These are phyloP conservation scores for Sugiyamaella valdiviana DNA, from an alignment of 805 yeast species.

Conservation along the genomic window DNA sequence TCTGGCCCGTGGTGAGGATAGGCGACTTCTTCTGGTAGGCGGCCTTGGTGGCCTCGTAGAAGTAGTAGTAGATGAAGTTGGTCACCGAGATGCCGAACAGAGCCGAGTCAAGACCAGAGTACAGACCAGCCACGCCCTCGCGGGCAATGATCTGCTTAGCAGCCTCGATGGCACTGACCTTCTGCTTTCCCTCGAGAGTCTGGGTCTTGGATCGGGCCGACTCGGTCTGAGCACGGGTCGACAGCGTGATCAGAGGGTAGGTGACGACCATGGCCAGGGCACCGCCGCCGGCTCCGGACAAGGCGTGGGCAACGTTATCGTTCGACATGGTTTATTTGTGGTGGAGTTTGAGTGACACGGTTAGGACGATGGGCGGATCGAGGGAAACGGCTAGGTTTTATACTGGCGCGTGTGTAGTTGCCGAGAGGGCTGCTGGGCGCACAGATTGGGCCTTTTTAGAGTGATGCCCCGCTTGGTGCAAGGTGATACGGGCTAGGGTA, in stretches of 20 bases:
- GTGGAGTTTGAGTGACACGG: not conserved
- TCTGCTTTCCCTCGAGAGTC: slow-evolving; percentile 15
- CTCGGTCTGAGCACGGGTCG: slow-evolving; percentile 83
- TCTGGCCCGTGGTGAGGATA: slow-evolving; percentile 49
- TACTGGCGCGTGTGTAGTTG: not conserved
- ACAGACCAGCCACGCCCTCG: slow-evolving; percentile 64
- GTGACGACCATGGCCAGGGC: slow-evolving; percentile 81
- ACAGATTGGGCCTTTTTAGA: not conserved
- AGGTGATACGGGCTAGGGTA: no score
- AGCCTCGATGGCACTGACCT: slow-evolving; percentile 32
- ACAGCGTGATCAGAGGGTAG: slow-evolving; percentile 80
- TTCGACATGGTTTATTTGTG: slow-evolving; percentile 16
- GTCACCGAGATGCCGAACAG: slow-evolving; percentile 78
- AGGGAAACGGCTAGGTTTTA: slow-evolving; percentile 20
- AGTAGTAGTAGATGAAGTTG: slow-evolving; percentile 84
- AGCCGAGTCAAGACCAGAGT: slow-evolving; percentile 84
- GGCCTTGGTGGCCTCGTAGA: slow-evolving; percentile 63
- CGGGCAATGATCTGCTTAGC: slow-evolving; percentile 44
- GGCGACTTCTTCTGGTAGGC: slow-evolving; percentile 17
- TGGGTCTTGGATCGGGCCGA: slow-evolving; percentile 27
- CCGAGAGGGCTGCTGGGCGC: not conserved
- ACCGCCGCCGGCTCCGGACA: slow-evolving; percentile 93
- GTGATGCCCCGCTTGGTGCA: not conserved
- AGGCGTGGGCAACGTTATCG: slow-evolving; percentile 69
- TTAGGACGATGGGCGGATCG: slow-evolving; percentile 13